phyloP scores from a whole-genome alignment of 2,329 filamentous ascomycete species.

The Colletotrichum cuscutae region DNA sequence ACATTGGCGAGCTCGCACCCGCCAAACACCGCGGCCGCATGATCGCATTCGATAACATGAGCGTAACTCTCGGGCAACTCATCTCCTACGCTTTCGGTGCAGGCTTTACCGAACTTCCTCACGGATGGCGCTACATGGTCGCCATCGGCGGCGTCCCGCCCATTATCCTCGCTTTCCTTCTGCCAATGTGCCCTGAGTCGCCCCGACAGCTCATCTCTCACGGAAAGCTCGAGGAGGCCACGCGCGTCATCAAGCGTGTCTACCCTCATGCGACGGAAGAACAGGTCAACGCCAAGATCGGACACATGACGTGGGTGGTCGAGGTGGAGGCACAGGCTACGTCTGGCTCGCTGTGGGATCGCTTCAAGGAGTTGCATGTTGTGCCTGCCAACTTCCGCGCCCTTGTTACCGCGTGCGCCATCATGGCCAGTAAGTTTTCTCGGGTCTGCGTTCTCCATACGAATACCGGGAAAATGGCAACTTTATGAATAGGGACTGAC shows the following conservation, averaged over 20 bases:
- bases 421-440: constrained; percentile 54
- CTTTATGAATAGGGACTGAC: no score
- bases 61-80: constrained; percentile 55
- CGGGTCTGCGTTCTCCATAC: neutral
- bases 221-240: constrained; percentile 51
- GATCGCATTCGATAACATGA: constrained; percentile 60
- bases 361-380: constrained; percentile 58
- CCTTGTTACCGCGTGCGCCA: constrained; percentile 55
- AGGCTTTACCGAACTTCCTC: constrained; percentile 49
- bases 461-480: no score
- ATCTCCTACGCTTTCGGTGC: constrained; percentile 54
- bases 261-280: constrained; percentile 53
- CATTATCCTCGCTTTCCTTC: constrained; percentile 53
- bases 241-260: constrained; percentile 49
- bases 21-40: constrained; percentile 60
- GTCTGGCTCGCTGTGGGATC: constrained; percentile 52
- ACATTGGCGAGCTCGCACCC: constrained; percentile 63
- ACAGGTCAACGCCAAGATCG: constrained; percentile 56
- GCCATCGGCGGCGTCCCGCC: constrained; percentile 59
- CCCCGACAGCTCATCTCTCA: constrained; percentile 59
- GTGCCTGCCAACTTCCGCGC: constrained; percentile 55
- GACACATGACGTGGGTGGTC: constrained; percentile 51
- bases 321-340: constrained; percentile 50
- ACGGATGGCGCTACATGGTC: constrained; percentile 64
- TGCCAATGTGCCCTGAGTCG: constrained; percentile 60